Evolutionary conservation across 163 green algal species (phyloP).

Genomic region (Chlamydomonas reinhardtii): DNA sequence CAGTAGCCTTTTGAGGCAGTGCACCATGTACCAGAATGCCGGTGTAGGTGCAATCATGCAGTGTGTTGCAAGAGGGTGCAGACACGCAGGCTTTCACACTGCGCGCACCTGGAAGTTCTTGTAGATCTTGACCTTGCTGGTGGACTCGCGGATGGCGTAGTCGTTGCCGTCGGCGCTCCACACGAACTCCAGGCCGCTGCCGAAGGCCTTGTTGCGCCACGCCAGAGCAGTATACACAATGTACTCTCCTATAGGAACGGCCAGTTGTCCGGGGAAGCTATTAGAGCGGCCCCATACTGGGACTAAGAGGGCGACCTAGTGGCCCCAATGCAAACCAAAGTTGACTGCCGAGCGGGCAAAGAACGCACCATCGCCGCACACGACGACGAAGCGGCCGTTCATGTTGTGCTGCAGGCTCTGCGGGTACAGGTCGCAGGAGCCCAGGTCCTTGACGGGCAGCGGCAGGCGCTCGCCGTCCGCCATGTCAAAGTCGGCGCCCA

Average conservation of each 20-base stretch:
- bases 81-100: no score
- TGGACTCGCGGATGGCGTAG: conserved; percentile 83
- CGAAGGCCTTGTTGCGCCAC: conserved; percentile 99
- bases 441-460: conserved; percentile 97
- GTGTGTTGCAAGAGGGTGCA: no score
- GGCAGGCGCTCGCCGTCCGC: conserved; percentile 95
- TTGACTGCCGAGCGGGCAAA: no score
- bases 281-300: no score
- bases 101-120: conserved; percentile 90
- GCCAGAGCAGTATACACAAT: conserved; percentile 99
- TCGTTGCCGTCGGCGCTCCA: conserved; percentile 94
- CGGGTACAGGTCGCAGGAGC: conserved; percentile 95
- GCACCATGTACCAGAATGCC: no score
- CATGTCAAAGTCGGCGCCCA: conserved; percentile 74
- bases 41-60: no score
- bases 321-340: no score
- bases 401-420: conserved; percentile 91
- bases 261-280: no score
- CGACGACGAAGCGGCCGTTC: conserved; percentile 96
- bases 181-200: conserved; percentile 88
- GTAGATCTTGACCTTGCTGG: conserved; percentile 89
- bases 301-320: no score
- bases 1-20: no score
- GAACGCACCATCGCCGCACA: conserved; percentile 89
- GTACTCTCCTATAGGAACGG: conserved; percentile 83